phyloP scores from a whole-genome alignment of 139 green algal species.

The Tetraselmis chui region DNA sequence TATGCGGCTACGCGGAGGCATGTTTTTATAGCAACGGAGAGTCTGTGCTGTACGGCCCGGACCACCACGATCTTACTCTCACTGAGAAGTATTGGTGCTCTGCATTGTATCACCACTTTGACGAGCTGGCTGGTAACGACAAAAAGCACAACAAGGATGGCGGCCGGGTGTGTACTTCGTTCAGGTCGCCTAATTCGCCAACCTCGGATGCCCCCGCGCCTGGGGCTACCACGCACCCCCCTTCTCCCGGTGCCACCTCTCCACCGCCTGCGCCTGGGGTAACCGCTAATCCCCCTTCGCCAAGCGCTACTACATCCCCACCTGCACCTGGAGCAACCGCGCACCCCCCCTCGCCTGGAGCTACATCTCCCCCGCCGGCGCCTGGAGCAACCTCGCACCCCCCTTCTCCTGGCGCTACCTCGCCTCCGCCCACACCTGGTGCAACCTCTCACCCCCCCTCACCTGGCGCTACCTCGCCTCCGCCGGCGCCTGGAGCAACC shows the following conservation, averaged over 20 bases:
- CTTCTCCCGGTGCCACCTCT: too few relatives aligned
- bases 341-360: neutral
- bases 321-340: neutral
- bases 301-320: neutral
- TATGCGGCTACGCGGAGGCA: neutral
- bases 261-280: too few relatives aligned
- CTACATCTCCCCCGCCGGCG: neutral
- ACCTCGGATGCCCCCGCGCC: too few relatives aligned
- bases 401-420: neutral
- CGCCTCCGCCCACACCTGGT: neutral
- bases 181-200: too few relatives aligned
- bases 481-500: neutral
- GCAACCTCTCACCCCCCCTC: neutral
- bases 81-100: neutral
- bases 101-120: neutral
- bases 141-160: neutral
- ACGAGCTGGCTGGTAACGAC: neutral
- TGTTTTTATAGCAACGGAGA: neutral
- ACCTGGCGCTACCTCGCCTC: neutral
- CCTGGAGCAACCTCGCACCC: neutral
- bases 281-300: too few relatives aligned
- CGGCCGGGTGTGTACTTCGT: neutral
- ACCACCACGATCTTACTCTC: too few relatives aligned
- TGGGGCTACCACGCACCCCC: too few relatives aligned
- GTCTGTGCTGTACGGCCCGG: neutral